Evolutionary conservation across 2,329 filamentous ascomycete genomes (phyloP).

Genomic region (Ophiostoma sp.): DNA sequence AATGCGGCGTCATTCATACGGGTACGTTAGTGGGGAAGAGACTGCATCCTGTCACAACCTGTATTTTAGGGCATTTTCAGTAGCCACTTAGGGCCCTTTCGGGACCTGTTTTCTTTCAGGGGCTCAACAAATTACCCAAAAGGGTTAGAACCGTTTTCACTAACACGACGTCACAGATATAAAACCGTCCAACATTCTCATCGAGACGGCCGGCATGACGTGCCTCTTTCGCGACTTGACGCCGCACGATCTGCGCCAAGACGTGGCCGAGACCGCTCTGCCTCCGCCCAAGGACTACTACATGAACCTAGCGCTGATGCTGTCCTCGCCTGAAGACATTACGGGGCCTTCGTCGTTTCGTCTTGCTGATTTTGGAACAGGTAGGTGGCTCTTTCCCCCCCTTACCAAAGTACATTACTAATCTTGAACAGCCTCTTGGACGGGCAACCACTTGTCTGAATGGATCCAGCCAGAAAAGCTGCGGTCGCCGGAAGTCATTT

Average conservation of each 20-base stretch:
- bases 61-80: background rate
- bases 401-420: background rate
- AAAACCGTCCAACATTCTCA: slow-evolving; percentile 20
- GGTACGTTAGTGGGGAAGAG: background rate
- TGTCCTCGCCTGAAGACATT: background rate
- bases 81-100: too few species aligned
- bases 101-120: too few species aligned
- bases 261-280: background rate
- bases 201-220: slow-evolving; percentile 14
- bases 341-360: background rate
- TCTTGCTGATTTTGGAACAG: slow-evolving; percentile 13
- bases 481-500: slow-evolving; percentile 18
- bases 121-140: background rate
- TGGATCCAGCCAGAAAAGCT: slow-evolving; percentile 23
- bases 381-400: background rate
- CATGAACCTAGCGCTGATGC: background rate
- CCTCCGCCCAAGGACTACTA: slow-evolving; percentile 13
- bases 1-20: slow-evolving; percentile 20
- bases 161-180: slow-evolving; percentile 15
- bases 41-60: background rate
- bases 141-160: background rate
- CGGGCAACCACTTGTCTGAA: slow-evolving; percentile 5
- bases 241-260: background rate
- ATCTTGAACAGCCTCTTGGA: background rate
- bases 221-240: slow-evolving; percentile 10